Conservation (phyloP, 148 eudicot species). For the Fallopia convolvulus region DNA sequence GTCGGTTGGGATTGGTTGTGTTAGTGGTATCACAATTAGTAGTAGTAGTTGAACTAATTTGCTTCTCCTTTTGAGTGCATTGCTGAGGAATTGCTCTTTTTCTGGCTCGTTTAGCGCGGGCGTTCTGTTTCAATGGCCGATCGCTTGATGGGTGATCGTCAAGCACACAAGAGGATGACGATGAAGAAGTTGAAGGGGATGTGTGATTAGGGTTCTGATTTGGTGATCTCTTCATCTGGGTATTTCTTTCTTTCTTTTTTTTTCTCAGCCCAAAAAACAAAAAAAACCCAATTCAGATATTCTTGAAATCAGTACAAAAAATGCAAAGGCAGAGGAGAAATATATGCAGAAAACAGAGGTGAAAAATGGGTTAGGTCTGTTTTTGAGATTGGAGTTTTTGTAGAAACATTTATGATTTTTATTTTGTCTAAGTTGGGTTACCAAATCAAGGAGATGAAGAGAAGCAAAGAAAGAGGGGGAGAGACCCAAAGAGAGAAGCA, state of each 20-base stretch:
- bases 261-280: not conserved
- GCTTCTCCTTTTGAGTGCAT: not conserved
- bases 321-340: conserved; percentile 5
- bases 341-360: not conserved
- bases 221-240: not conserved
- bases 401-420: not conserved
- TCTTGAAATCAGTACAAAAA: not conserved
- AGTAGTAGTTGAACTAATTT: conserved; percentile 1
- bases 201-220: not conserved
- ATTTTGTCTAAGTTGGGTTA: conserved; percentile 1
- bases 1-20: conserved; percentile 5
- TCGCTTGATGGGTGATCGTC: not conserved
- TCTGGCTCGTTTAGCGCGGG: not conserved
- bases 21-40: conserved; percentile 5
- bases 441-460: not conserved
- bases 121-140: not conserved
- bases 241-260: not conserved
- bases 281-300: not conserved
- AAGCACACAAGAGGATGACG: conserved; percentile 6
- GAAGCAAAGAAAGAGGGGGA: not conserved
- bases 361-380: not conserved
- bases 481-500: not conserved
- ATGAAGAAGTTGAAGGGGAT: conserved; percentile 9
- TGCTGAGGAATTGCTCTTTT: not conserved
- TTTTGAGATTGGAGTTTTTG: not conserved